phyloP scores from a whole-genome alignment of 768 basidiomycete genomes.

The Collybiopsis confluens region DNA sequence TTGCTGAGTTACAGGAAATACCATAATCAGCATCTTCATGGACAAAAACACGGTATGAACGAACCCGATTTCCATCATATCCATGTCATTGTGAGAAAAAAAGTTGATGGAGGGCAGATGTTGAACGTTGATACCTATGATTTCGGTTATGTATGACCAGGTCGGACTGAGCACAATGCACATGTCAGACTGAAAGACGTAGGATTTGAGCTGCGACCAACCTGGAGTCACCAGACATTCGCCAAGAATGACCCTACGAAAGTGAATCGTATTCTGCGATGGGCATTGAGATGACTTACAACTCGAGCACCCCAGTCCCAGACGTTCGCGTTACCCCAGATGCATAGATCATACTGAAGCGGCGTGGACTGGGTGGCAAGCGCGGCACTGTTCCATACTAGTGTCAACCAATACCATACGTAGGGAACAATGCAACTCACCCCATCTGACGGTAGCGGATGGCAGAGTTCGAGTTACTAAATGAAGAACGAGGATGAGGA shows the following conservation, averaged over 20 bases:
- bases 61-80: constrained; percentile 48
- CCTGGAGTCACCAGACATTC: constrained; percentile 46
- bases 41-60: not conserved
- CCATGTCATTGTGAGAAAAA: constrained; percentile 53
- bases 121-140: constrained; percentile 39
- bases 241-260: constrained; percentile 49
- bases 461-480: constrained; percentile 48
- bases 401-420: not conserved
- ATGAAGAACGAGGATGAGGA: constrained; percentile 18
- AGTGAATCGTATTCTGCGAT: too few species aligned
- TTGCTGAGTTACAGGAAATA: constrained; percentile 29
- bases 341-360: constrained; percentile 47
- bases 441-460: constrained; percentile 54
- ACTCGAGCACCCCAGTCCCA: constrained; percentile 59
- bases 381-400: constrained; percentile 31
- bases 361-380: constrained; percentile 39
- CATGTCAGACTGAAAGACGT: too few species aligned
- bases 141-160: constrained; percentile 46
- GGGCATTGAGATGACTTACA: constrained; percentile 20
- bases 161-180: too few species aligned
- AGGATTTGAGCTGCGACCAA: constrained; percentile 10
- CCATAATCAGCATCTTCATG: too few species aligned
- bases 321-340: constrained; percentile 51
- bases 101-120: constrained; percentile 41
- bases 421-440: constrained; percentile 21